phyloP scores from a whole-genome alignment of 805 yeast species.

The Cyberlindnera petersonii region DNA sequence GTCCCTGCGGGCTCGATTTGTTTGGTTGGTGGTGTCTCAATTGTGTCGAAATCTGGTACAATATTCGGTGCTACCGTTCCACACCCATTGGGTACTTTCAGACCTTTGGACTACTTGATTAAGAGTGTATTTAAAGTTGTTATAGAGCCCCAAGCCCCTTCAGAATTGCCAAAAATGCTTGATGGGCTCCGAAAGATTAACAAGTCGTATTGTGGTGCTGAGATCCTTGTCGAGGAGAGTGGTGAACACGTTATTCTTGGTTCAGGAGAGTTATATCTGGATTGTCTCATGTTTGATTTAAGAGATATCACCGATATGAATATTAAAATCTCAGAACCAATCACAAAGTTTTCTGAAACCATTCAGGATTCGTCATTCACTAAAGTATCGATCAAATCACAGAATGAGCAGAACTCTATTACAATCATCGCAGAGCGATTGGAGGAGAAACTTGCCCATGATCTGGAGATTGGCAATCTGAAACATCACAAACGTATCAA shows the following conservation, averaged over 20 bases:
- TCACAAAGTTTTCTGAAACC: constrained; percentile 76
- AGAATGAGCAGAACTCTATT: constrained; percentile 50
- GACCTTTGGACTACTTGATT: constrained; percentile 40
- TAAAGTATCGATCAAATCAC: constrained; percentile 57
- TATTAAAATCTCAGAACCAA: constrained; percentile 81
- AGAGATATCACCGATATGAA: constrained; percentile 57
- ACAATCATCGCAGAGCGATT: constrained; percentile 78
- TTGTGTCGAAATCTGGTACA: constrained; percentile 59
- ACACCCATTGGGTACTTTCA: constrained; percentile 30
- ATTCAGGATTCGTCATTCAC: constrained; percentile 61
- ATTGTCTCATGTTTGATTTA: constrained; percentile 75
- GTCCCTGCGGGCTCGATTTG: constrained; percentile 68
- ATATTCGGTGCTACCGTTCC: constrained; percentile 34
- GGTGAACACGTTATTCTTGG: constrained; percentile 83
- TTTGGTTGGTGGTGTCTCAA: constrained; percentile 60
- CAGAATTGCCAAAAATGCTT: constrained; percentile 69
- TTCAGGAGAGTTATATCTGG: constrained; percentile 84
- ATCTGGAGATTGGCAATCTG: constrained; percentile 50
- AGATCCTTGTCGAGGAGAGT: constrained; percentile 75
- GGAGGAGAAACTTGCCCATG: constrained; percentile 48
- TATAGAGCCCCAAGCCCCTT: constrained; percentile 74
- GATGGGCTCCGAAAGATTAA: constrained; percentile 64
- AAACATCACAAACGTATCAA: constrained; percentile 39
- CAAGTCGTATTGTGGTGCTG: constrained; percentile 61
- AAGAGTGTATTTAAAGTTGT: constrained; percentile 75